Evolutionary conservation across 768 basidiomycete genomes (phyloP), one percentile per base, ranked within the genome.

Genomic region (Boletus rubroflammeus): DNA sequence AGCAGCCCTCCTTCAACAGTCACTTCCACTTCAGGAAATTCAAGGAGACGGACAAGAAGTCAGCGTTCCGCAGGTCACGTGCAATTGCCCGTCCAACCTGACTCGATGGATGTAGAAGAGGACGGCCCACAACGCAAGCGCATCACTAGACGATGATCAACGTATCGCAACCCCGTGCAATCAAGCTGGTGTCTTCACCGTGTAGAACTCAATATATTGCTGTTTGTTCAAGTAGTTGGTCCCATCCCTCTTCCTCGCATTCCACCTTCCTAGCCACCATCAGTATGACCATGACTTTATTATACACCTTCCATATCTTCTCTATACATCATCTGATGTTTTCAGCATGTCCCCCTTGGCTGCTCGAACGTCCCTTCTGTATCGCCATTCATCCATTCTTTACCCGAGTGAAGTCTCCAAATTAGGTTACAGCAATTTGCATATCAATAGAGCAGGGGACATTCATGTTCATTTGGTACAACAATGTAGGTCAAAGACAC

Each of bases 21-120:
- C 17, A 55, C 53, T 39, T 55, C 69, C 25, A 35, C 56, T 50
- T 66, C 69, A 6, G 70, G 64, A 32, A 71, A 71, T 23, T 62
- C 76, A 19, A 74, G 82, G 52, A 74, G 86, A 51, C 76, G 86
- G 43, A 87, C 83, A 5, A 70, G 84, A 39, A 85, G 81, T 56
- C 67, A 70, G 49, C 76, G 78, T 28, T 68, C 71, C 25, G 48
- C 62, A 0, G 62, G 74, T 70, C 57, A 63, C 62, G 43, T 75
- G 74, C 67, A 76, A 70, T 36, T 75, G 64, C 69, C 76, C 63
- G 57, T 70, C 70, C 57, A 76, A 70, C 41, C 67, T 25, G 80
- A 81, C 46, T 80, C 78, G 56, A 89, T 90, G 81, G 87, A 90
- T 39, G 75, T 90, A 17, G 89, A 91, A 61, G 89, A 90, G 49